A percentile compares a stretch with the other conserved stretches of the same genome.
These are phyloP conservation scores for Beauveria sp. DNA, from an alignment of 2,329 filamentous ascomycete genomes.

Conservation along the genomic window DNA sequence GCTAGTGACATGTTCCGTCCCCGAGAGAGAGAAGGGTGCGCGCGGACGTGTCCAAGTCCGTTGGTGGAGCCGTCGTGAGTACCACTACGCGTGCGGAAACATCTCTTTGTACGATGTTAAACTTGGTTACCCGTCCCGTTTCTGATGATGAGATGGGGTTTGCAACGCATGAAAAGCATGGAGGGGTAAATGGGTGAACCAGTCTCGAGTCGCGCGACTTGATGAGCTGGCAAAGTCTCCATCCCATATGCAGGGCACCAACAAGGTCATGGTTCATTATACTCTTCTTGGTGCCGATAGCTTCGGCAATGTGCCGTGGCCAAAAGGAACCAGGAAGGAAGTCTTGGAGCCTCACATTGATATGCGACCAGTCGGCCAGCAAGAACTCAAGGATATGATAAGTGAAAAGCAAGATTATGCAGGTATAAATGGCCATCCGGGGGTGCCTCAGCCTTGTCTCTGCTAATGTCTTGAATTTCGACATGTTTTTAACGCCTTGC, in stretches of 20 bases:
- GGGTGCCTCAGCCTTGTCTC: constrained; percentile 1
- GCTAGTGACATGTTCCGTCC: too few relatives aligned
- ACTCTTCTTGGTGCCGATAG: background rate
- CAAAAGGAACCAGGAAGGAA: background rate
- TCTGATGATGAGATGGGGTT: too few relatives aligned
- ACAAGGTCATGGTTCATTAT: too few relatives aligned
- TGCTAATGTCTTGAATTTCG: background rate
- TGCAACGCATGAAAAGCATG: too few relatives aligned
- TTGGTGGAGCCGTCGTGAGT: too few relatives aligned
- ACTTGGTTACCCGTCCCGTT: too few relatives aligned
- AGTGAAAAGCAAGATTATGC: too few relatives aligned
- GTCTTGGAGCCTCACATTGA: background rate
- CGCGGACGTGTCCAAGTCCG: too few relatives aligned
- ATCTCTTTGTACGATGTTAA: too few relatives aligned
- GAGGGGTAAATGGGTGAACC: background rate
- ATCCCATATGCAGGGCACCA: background rate
- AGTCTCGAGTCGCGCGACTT: background rate
- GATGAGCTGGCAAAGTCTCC: background rate
- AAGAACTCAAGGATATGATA: too few relatives aligned
- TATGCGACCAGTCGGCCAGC: background rate
- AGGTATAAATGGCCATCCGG: background rate
- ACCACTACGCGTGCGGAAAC: too few relatives aligned
- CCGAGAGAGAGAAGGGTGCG: too few relatives aligned
- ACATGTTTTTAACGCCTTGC: background rate
- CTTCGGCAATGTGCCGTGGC: background rate